Base-by-base conservation (phyloP, 225 moss, liverwort and hornwort species). In the Bryum argenteum region DNA sequence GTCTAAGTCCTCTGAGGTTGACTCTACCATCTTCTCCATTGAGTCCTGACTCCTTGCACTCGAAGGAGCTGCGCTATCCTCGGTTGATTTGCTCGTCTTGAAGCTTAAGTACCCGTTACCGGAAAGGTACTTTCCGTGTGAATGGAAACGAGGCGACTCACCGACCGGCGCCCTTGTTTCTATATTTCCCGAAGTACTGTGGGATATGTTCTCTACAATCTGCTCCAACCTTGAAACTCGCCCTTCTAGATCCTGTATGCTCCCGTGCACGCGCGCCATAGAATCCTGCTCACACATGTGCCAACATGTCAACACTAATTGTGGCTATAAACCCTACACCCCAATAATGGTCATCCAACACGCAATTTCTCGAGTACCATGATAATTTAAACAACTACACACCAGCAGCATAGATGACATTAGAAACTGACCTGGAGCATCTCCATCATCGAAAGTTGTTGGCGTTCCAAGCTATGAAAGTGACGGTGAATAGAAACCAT, bases 201-300 rank as follows among this genome's bases (percentile, higher is more conserved):
- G 90, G 59, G 92, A 89, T 3, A 86, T 65, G 41, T 86, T 85
- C 71, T 85, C 94, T 71, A 94, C 88, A 37, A 91, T 85, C 70
- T 89, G 87, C 83, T 94, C 94, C 72, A 98, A 76, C 21, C 94
- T 92, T 63, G 91, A 88, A 54, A 98, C 89, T 51, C 92, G 83
- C 40, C 90, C 84, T 63, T 98, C 98, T 78, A 98, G 80, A 74
- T 91, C 94, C 68, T 92, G 89, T 88, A 98, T 98, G 76, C 88
- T 92, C 69, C 92, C 94, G 64, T 98, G 98, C 66, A 96, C 88
- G 68, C 91, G 91, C 55, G 83, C 79, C 93, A 93, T 89, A 45
- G 93, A 93, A 67, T 96, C 91, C 96, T 96, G 91, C 60, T 40
- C 66, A 58, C 28, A 69, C 59, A 42, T 59, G 51, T 26, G 67